Percentiles rank a stretch among this genome's conserved stretches.
Conservation (phyloP, 2,329 filamentous ascomycete genomes). For the Colletotrichum echinochloae region DNA sequence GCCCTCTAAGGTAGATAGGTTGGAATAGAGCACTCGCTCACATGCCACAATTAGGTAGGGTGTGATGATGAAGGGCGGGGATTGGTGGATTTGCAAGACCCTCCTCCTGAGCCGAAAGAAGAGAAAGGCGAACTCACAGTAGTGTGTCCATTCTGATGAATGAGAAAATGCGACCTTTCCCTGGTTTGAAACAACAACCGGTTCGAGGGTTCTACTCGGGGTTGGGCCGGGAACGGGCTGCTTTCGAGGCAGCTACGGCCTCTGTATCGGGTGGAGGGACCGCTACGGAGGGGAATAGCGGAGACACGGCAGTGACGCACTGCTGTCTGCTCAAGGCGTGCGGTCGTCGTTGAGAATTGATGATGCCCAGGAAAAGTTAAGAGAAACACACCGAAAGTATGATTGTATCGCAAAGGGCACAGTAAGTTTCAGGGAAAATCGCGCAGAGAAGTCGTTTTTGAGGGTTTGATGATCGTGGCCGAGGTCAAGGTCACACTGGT, state of each 20-base stretch:
- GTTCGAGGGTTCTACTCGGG: conserved; percentile 2
- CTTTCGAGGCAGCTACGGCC: conserved; percentile 35
- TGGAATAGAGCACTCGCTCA: conserved; percentile 12
- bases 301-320: conserved; percentile 37
- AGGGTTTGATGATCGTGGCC: conserved; percentile 20
- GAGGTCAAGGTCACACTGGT: conserved; percentile 24
- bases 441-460: conserved; percentile 22
- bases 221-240: conserved; percentile 17
- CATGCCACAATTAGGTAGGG: neutral
- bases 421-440: conserved; percentile 18
- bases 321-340: conserved; percentile 14
- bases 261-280: conserved; percentile 36
- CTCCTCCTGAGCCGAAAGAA: conserved; percentile 10
- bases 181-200: neutral
- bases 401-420: neutral
- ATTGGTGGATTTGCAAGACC: neutral
- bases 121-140: conserved; percentile 44
- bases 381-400: neutral
- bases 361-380: neutral
- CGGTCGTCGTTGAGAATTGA: neutral
- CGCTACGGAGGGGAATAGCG: conserved; percentile 38
- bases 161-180: neutral
- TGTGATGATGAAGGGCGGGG: neutral
- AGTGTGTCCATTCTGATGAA: conserved; percentile 47
- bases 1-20: neutral